These are phyloP conservation scores for Anthracocystis panici-leucophaei DNA, from an alignment of 1,284 basidiomycete genomes.

Conservation along the genomic window DNA sequence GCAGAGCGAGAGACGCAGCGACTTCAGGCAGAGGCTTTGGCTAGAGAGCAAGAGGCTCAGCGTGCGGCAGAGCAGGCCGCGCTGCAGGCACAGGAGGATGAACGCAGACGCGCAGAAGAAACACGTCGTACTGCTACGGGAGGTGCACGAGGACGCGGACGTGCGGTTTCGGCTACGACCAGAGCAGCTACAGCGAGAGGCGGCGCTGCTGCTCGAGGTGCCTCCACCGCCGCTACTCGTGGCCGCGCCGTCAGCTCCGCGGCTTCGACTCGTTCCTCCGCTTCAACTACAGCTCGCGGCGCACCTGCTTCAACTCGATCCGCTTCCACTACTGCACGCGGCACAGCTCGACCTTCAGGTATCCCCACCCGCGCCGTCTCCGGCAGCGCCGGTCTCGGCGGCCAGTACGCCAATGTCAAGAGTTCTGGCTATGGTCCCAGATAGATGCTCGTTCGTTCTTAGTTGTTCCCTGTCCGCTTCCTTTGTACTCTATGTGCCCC, in stretches of 20 bases:
- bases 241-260: conserved; percentile 18
- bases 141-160: conserved; percentile 17
- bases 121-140: conserved; percentile 9
- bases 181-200: conserved; percentile 24
- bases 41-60: conserved; percentile 33
- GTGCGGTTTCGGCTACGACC: conserved; percentile 23
- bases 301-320: conserved; percentile 24
- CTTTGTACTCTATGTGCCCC: neutral
- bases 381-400: conserved; percentile 49
- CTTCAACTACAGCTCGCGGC: conserved; percentile 10
- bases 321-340: conserved; percentile 13
- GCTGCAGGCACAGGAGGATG: conserved; percentile 19
- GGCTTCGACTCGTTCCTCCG: conserved; percentile 6
- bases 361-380: conserved; percentile 41
- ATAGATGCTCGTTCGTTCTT: neutral
- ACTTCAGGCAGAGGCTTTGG: conserved; percentile 38
- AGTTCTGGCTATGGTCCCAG: conserved; percentile 55
- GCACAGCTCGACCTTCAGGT: conserved; percentile 25
- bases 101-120: conserved; percentile 23
- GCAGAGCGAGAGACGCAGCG: conserved; percentile 51
- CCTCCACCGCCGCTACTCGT: conserved; percentile 19
- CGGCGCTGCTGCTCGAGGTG: conserved; percentile 16
- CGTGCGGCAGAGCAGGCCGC: conserved; percentile 28
- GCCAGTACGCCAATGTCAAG: conserved; percentile 55
- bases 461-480: neutral